Base-by-base conservation (phyloP, 495 filamentous ascomycete genomes). In the Daldinia decipiens region DNA sequence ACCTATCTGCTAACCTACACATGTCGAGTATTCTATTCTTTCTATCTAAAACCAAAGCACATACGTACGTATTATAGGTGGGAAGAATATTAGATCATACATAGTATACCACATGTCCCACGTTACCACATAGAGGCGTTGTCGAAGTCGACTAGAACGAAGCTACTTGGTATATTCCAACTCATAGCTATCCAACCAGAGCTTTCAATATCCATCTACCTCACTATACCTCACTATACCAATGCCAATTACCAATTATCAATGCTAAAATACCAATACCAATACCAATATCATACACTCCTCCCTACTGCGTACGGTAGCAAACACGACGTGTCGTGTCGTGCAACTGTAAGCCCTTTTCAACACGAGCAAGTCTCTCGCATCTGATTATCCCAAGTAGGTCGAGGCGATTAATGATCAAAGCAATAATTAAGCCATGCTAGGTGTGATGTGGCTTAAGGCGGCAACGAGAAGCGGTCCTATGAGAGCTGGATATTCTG, bases 401-500 rank as follows among this genome's bases (percentile, higher is more conserved):
- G 58, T 6, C 62, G 62, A 72, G 62, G 43, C 61, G 70, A 73
- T 73, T 65, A 50, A 59, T 50, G 70, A 34, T 55, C 34, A 67
- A 68, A 57, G 34, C 59, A 43, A 68, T 68, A 63, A 68, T 68
- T 51, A 47, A 72, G 57, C 47, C 61, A 62, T 72, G 53, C 24
- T 47, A 74, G 65, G 68, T 71, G 65, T 66, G 67, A 67, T 53
- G 71, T 74, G 62, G 74, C 69, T 75, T 68, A 74, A 52, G 72
- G 74, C 74, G 63, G 66, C 72, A 63, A 72, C 21, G 61, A 67
- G 47, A 70, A 74, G 65, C 55, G 72, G 65, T 43, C 72, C 62
- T 70, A 72, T 73, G 21, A 70, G 65, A 60, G 40, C n/a, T 40
- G 15, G 38, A 61, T 40, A 50, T 62, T 17, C 45, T 40, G 24